These are phyloP conservation scores for Camelina laxa DNA, from an alignment of 345 rosid genomes.

Conservation along the genomic window DNA sequence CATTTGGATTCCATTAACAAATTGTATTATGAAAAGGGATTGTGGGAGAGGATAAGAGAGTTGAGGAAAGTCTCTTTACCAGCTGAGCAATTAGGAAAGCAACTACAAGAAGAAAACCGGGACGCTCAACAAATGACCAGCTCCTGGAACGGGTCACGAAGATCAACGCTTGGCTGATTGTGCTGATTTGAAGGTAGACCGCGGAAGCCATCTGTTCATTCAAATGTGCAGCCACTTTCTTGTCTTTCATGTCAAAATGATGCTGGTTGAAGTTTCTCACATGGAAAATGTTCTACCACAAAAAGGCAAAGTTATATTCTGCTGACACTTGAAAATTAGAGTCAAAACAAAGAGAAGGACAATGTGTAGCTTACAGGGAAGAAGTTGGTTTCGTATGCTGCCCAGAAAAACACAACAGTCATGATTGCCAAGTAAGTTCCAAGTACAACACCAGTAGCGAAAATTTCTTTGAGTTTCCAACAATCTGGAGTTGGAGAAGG, in stretches of 20 bases:
- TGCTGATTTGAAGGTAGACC: conserved; percentile 64
- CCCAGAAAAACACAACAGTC: conserved; percentile 66
- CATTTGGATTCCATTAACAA: background rate
- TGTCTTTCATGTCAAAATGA: conserved; percentile 44
- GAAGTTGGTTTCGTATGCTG: conserved; percentile 59
- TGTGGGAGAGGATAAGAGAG: background rate
- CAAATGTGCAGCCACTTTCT: conserved; percentile 19
- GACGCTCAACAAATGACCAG: conserved; percentile 64
- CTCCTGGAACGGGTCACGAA: conserved; percentile 68
- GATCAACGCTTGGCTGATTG: conserved; percentile 88
- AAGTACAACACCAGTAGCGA: conserved; percentile 62
- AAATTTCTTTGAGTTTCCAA: conserved; percentile 67
- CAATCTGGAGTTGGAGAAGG: conserved; percentile 66
- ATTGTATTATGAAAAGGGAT: background rate
- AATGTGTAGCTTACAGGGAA: conserved; percentile 47
- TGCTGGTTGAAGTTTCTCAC: conserved; percentile 55
- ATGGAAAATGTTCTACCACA: conserved; percentile 47
- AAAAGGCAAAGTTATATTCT: background rate
- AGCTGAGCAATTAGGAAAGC: conserved; percentile 76
- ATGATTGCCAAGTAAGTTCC: conserved; percentile 62
- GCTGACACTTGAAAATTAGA: conserved; percentile 1
- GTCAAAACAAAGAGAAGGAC: background rate
- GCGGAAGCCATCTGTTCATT: conserved; percentile 58
- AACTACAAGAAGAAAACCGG: conserved; percentile 63
- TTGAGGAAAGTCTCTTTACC: conserved; percentile 36